phyloP scores from a whole-genome alignment of 192 early-diverging fungal genomes.

The Gryganskiella cystojenkinii region DNA sequence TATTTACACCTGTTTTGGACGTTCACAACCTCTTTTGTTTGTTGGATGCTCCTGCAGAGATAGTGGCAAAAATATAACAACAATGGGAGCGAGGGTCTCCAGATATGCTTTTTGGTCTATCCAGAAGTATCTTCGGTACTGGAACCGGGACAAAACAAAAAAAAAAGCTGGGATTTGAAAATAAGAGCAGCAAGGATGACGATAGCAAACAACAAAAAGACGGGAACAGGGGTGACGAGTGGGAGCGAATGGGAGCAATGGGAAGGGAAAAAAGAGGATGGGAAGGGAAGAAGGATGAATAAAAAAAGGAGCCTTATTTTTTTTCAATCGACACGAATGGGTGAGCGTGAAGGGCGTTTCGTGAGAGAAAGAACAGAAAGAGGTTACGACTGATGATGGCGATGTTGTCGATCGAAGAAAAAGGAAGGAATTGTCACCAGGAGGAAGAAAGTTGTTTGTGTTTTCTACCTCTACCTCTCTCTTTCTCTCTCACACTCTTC shows the following conservation, averaged over 20 bases:
- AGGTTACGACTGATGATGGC: neutral
- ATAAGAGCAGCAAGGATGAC: neutral
- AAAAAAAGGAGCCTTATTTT: neutral
- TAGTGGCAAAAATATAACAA: too few species aligned
- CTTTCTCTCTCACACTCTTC: too few species aligned
- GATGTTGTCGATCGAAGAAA: neutral
- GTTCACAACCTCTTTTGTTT: too few species aligned
- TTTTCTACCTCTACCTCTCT: too few species aligned
- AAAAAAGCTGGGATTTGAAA: neutral
- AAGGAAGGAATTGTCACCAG: too few species aligned
- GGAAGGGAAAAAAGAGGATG: slow-evolving; percentile 4
- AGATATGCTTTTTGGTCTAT: too few species aligned
- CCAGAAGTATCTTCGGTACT: too few species aligned
- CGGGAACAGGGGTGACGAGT: neutral
- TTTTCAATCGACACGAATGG: too few species aligned
- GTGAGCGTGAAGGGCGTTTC: neutral
- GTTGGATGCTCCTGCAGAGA: too few species aligned
- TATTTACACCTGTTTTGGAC: neutral
- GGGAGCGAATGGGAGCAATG: neutral
- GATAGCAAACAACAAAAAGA: neutral
- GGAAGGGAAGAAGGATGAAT: neutral
- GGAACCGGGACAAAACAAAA: neutral
- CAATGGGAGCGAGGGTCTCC: too few species aligned
- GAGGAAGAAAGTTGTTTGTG: too few species aligned
- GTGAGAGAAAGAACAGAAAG: neutral